phyloP scores from a whole-genome alignment of 139 green algal genomes.

The Tetraselmis striata region DNA sequence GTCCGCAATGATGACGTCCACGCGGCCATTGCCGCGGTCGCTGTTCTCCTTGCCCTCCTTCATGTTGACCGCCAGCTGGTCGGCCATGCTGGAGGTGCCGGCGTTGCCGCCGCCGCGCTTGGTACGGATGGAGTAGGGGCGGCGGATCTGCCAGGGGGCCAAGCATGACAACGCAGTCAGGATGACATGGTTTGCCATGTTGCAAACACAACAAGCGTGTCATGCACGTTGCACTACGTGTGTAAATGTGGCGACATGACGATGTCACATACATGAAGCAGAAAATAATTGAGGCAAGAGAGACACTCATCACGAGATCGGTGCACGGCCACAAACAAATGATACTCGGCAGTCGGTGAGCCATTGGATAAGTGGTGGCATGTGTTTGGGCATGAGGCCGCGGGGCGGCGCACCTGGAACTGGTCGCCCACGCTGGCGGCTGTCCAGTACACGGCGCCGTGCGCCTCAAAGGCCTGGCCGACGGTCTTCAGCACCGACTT shows the following conservation, averaged over 20 bases:
- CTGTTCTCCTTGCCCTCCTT: conserved; percentile 7
- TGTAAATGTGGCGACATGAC: no score
- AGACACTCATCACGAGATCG: no score
- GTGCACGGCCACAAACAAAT: no score
- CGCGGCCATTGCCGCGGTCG: not conserved
- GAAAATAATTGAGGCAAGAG: no score
- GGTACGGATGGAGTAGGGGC: conserved; percentile 45
- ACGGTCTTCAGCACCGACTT: conserved; percentile 48
- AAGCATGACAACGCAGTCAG: no score
- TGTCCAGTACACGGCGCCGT: conserved; percentile 44
- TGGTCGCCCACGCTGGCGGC: conserved; percentile 17
- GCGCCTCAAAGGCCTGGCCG: conserved; percentile 44
- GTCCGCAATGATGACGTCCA: not conserved
- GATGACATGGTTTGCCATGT: not conserved
- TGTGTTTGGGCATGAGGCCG: no score
- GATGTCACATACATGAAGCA: no score
- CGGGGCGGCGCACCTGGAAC: conserved; percentile 26
- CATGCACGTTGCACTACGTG: not conserved
- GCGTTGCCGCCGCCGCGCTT: conserved; percentile 15
- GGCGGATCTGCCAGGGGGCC: conserved; percentile 23
- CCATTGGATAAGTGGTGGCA: no score
- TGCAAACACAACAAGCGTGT: not conserved
- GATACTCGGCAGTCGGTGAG: no score
- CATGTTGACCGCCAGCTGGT: conserved; percentile 27
- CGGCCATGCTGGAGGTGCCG: conserved; percentile 19